Evolutionary conservation across 352 stramenopile species (phyloP), one percentile per base, ranked within the genome.

Genomic region (Globisporangium canariense): DNA sequence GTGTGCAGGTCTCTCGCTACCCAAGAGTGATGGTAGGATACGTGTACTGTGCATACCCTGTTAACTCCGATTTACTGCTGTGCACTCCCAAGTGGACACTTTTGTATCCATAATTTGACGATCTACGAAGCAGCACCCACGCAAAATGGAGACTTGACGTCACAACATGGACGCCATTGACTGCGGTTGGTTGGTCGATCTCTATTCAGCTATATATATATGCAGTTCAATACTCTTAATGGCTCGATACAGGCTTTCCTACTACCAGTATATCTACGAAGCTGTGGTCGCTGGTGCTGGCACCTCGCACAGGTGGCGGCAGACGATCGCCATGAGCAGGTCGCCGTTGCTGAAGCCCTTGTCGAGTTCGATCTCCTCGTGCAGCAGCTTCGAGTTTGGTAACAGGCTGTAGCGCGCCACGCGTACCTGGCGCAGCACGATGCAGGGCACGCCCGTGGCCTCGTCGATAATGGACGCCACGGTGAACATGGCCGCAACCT

Each of bases 251-350:
- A 41, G 11, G 36, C 36, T 41, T 14, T 10, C 9, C 13, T 43
- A 28, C n/a, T 14, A 7, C 5, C 25, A 20, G 25, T 40, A 28
- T 54, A 13, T 34, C 28, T 40, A 38, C 49, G 10, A 5, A 6
- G 11, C 4, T 13, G 11, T 11, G 36, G 30, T 11, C 36, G 10
- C 25, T 34, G 49, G 7, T 32, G 9, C 20, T 3, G 47, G 11
- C 36, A 25, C 7, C 4, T 58, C 53, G 16, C 36, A 32, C 14
- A 43, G 34, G 9, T 32, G 53, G 53, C 34, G 36, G 61, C 77
- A 83, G 14, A 86, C 41, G 25, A 86, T 74, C 55, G 75, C 75
- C 73, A 83, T 86, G 63, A 80, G 71, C 51, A 87, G 53, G 59
- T 87, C 78, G 38, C 78, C 78, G 54, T 87, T 87, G 61, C 78